Conservation (phyloP, 1,284 basidiomycete species). For the Wallemia mellicola region DNA sequence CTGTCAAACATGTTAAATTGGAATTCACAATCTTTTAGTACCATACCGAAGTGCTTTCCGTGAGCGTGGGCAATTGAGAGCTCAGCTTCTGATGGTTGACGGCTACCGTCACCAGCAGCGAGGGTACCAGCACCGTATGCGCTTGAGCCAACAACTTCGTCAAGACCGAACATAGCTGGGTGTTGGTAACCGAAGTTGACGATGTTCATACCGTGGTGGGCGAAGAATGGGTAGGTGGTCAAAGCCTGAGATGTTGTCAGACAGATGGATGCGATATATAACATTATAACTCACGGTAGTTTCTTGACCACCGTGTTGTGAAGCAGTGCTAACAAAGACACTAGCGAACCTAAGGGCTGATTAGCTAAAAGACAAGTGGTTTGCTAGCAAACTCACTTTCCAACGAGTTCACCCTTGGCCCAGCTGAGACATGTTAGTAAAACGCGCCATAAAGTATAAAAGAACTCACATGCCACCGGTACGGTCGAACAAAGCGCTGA, state of each 20-base stretch:
- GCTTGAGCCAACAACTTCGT: conserved; percentile 35
- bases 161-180: conserved; percentile 23
- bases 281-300: conserved; percentile 8
- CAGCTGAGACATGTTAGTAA: no score
- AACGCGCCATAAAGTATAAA: no score
- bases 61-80: conserved; percentile 24
- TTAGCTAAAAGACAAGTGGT: no score
- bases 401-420: conserved; percentile 34
- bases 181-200: conserved; percentile 55
- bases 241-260: conserved; percentile 37
- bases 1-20: no score
- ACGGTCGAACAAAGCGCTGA: no score
- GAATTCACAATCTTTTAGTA: no score
- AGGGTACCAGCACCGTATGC: conserved; percentile 30
- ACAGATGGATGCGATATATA: no score
- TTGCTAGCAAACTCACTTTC: no score
- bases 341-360: no score
- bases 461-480: no score
- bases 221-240: conserved; percentile 9
- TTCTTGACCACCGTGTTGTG: conserved; percentile 19
- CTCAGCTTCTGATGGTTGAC: conserved; percentile 31
- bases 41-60: neutral
- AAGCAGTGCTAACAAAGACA: conserved; percentile 37
- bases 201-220: conserved; percentile 28
- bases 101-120: conserved; percentile 30